A percentile compares a stretch with the other conserved stretches of the same genome.
Evolutionary conservation across 2,329 filamentous ascomycete species (phyloP).

Genomic region (Alternaria angustiovoidea): DNA sequence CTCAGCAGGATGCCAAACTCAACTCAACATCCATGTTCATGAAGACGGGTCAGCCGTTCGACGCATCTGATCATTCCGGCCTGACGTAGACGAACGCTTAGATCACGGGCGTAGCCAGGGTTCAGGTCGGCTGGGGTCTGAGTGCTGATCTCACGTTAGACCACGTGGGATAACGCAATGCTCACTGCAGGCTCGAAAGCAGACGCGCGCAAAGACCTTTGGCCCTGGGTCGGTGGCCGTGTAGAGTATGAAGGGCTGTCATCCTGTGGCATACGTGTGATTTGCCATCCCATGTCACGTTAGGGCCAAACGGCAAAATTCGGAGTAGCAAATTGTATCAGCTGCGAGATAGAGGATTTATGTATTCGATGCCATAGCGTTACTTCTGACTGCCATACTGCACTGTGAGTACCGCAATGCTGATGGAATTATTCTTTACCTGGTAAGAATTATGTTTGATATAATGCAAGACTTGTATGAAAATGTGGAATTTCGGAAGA

Average conservation of each 20-base stretch:
- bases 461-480: no score
- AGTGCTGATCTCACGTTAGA: constrained; percentile 3
- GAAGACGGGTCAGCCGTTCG: not conserved
- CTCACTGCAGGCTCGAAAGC: not conserved
- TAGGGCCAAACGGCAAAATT: no score
- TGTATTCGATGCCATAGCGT: no score
- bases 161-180: constrained; percentile 1
- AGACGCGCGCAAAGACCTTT: not conserved
- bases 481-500: no score
- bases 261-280: no score
- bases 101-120: constrained; percentile 1
- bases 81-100: not conserved
- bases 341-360: no score
- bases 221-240: not conserved
- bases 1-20: not conserved
- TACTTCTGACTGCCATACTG: no score
- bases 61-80: not conserved
- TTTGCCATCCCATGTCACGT: no score
- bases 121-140: not conserved
- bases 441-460: no score
- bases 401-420: no score
- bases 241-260: not conserved
- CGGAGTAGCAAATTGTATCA: no score
- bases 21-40: not conserved
- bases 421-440: no score